phyloP scores from a whole-genome alignment of 306 rosid genomes.

The Cucurbita ficifolia region DNA sequence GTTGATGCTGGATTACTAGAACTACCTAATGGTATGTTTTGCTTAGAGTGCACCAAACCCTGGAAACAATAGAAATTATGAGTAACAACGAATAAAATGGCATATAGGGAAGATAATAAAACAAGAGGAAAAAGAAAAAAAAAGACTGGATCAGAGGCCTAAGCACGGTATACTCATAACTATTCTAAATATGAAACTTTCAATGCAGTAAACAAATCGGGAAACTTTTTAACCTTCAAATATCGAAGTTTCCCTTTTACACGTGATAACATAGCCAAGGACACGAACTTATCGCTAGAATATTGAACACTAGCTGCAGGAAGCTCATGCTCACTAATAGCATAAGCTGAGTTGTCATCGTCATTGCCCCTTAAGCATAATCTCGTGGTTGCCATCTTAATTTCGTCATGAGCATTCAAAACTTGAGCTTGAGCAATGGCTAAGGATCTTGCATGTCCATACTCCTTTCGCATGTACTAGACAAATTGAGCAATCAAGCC shows the following conservation, averaged over 20 bases:
- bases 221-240: constrained; percentile 39
- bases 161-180: neutral
- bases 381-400: constrained; percentile 82
- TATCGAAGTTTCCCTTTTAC: constrained; percentile 88
- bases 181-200: neutral
- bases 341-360: constrained; percentile 56
- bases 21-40: constrained; percentile 31
- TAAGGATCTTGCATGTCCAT: constrained; percentile 74
- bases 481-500: constrained; percentile 11
- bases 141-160: neutral
- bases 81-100: constrained; percentile 7
- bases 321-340: constrained; percentile 57
- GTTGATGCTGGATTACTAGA: constrained; percentile 25
- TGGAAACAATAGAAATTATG: constrained; percentile 21
- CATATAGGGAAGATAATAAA: neutral
- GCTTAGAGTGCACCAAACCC: constrained; percentile 76
- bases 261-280: constrained; percentile 43
- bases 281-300: constrained; percentile 68
- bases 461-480: constrained; percentile 93
- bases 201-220: neutral
- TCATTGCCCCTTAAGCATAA: constrained; percentile 45
- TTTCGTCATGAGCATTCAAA: constrained; percentile 84
- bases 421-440: constrained; percentile 85
- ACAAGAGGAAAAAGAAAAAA: too few relatives aligned
- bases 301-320: constrained; percentile 45